These are phyloP conservation scores for Teunomyces aglyptinius DNA, from an alignment of 805 yeast species.

Conservation along the genomic window DNA sequence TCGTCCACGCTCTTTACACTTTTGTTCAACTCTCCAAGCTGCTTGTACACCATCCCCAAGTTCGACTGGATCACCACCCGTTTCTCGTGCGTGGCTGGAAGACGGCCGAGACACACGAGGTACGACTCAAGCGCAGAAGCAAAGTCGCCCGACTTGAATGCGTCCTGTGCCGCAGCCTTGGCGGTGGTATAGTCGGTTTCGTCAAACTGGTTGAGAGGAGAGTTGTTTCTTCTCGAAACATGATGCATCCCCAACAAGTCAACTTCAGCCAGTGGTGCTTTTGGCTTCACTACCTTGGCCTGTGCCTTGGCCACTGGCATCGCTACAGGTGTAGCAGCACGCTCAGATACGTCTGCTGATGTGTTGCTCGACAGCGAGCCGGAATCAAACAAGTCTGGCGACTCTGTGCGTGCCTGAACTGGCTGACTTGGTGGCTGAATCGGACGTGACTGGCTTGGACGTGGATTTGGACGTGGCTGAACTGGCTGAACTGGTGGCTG, in stretches of 20 bases:
- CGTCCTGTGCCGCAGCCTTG: conserved; percentile 56
- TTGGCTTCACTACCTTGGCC: too few species aligned
- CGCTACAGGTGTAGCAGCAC: background rate
- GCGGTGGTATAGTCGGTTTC: conserved; percentile 46
- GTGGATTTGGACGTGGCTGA: too few species aligned
- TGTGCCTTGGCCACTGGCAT: too few species aligned
- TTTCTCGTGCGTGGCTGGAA: conserved; percentile 65
- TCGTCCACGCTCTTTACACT: conserved; percentile 30
- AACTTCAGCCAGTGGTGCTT: background rate
- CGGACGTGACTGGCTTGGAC: too few species aligned
- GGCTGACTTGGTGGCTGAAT: too few species aligned
- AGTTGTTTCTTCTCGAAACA: conserved; percentile 8
- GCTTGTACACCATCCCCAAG: conserved; percentile 44
- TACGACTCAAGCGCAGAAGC: conserved; percentile 61
- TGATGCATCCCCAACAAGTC: conserved; percentile 29
- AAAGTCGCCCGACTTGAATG: conserved; percentile 83
- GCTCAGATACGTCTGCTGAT: background rate
- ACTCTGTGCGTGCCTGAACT: too few species aligned
- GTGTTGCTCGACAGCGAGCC: too few species aligned
- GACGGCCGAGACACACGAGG: conserved; percentile 43
- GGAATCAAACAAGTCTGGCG: too few species aligned
- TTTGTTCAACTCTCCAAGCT: conserved; percentile 13
- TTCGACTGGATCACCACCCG: conserved; percentile 73
- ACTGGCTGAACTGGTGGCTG: too few species aligned
- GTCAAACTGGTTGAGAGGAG: conserved; percentile 36